Base-by-base conservation (phyloP, 345 rosid genomes). In the Salix brachista region DNA sequence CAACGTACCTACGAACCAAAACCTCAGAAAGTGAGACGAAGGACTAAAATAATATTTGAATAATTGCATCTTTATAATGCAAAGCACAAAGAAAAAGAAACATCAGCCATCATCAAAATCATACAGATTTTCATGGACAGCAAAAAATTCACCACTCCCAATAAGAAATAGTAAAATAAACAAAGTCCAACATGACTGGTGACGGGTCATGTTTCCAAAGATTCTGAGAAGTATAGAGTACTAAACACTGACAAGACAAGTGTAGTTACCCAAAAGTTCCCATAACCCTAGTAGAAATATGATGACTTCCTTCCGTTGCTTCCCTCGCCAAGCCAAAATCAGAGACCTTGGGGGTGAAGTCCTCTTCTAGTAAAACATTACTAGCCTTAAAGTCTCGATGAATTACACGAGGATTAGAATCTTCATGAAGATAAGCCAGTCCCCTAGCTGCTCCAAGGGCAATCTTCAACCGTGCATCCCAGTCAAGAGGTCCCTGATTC, bases 391-490 rank as follows among this genome's bases (percentile, higher is more conserved):
- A 96, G 88, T 96, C 99, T 42, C 98, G 88, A 84, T 96, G 98
- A 81, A 96, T 96, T 61, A 96, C 98, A 50, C 97, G 97, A 66
- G 99, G 99, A 65, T 92, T 96, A 62, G 99, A 96, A 85, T 96
- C 99, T 86, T 96, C 99, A 77, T 96, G 99, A 81, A 96, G 98
- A 88, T 96, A 96, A 72, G 99, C 98, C 85, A 96, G 83, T 67
- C 97, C 98, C 85, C 99, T 90, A 2, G 99, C 99, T 69, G 99
- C 97, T 85, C 99, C 99, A 42, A 96, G 95, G 80, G 99, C 97
- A 80, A 96, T 90, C 84, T 96, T 96, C 88, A 96, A 77, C 79
- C 99, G 89, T 11, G 92, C 88, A 80, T 94, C 99, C 99, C 99
- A 96, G 80, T 92, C 98, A 85, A 96, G 98, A 39, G 88, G 92